Base-by-base conservation (phyloP, 2,329 filamentous ascomycete genomes). In the Verticillium nubilum region DNA sequence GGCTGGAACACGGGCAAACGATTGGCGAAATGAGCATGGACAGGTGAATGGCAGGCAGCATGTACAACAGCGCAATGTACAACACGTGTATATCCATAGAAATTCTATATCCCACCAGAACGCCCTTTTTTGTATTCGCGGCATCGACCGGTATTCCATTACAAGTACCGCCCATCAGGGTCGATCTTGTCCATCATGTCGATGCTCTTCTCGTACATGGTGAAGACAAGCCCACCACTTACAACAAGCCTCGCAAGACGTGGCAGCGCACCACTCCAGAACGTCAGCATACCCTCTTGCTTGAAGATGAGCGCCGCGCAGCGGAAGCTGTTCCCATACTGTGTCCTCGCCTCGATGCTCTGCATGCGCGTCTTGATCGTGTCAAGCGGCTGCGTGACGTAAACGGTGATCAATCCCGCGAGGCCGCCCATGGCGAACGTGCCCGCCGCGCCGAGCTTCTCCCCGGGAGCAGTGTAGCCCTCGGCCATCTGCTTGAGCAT, bases 311-410 rank as follows among this genome's bases (percentile, higher is more conserved):
- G 82, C 12, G 84, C 81, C 0, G 90, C 93, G 73, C 95, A 99
- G 54, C 87, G 84, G 65, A 96, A 83, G 67, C 89, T 95, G 76
- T 96, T 97, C 71, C 90, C 92, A 71, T 99, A 99, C 62, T 88
- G 77, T 52, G 77, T 79, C 63, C 84, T 85, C 33, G 94, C 91
- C 73, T 97, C 92, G 62, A 97, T 88, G 66, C 92, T 96, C 83
- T 99, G 95, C 95, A 99, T 99, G 63, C 92, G 77, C 65, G 95
- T 99, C 84, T 99, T 99, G 72, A 99, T 84, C 0, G 94, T 98
- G 74, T 99, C 95, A 52, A 99, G 78, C 23, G 85, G 86, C 71
- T 88, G 85, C 58, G 86, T 88, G 29, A 85, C 86, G 61, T 86
- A 93, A 59, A 99, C 95, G 1, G 95, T 99, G 63, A 98, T 92